Evolutionary conservation across 495 filamentous ascomycete genomes (phyloP).

Genomic region (Aspergillus bridgeri): DNA sequence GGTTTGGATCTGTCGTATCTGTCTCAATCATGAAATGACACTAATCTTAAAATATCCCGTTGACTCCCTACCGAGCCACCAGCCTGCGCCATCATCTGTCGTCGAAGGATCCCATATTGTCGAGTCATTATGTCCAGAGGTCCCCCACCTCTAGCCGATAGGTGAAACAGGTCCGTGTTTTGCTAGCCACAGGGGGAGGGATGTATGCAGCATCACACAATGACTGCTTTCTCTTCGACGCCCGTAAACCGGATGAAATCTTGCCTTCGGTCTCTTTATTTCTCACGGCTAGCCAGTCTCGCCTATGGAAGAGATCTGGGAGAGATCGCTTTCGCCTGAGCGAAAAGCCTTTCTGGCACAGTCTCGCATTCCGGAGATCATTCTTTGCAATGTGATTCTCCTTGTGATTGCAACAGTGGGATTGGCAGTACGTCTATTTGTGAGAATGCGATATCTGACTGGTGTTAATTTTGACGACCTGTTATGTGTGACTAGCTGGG

Average conservation of each 20-base stretch:
- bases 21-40: neutral
- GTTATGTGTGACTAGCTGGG: constrained; percentile 19
- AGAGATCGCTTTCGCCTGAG: constrained; percentile 14
- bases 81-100: constrained; percentile 2
- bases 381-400: constrained; percentile 18
- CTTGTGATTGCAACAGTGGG: constrained; percentile 14
- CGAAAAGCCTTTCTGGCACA: constrained; percentile 21
- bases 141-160: constrained; percentile 2
- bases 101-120: constrained; percentile 6
- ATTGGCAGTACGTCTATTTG: constrained; percentile 18
- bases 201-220: constrained; percentile 8
- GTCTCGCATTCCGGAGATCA: constrained; percentile 18
- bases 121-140: neutral
- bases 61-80: neutral
- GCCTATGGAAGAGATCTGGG: constrained; percentile 11
- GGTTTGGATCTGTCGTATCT: constrained; percentile 1
- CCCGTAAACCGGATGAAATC: neutral
- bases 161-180: constrained; percentile 10
- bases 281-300: constrained; percentile 9
- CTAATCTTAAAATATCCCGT: neutral
- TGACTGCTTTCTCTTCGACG: constrained; percentile 1
- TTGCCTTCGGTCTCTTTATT: constrained; percentile 2
- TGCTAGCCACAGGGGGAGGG: constrained; percentile 4
- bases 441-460: constrained; percentile 19
- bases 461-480: constrained; percentile 21